Percentiles rank a stretch among this genome's conserved stretches.
These are phyloP conservation scores for Protomyces arabidopsidicola DNA, from an alignment of 1,139 yeast species.

Conservation along the genomic window DNA sequence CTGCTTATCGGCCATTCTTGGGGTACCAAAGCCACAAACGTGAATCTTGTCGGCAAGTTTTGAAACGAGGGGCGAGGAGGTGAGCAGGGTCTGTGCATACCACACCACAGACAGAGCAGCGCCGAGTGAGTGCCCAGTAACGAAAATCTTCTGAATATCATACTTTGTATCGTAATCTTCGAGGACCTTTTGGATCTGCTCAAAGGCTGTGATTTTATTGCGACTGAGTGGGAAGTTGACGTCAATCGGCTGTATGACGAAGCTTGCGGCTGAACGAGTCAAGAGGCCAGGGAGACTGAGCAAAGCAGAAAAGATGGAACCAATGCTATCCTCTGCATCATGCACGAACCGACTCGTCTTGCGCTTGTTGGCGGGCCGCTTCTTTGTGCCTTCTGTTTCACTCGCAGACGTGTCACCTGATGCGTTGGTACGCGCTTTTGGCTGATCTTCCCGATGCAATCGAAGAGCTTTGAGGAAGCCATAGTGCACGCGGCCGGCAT, in stretches of 20 bases:
- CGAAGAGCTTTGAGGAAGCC: conserved; percentile 25
- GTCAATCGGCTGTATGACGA: conserved; percentile 14
- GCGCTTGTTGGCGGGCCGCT: conserved; percentile 1
- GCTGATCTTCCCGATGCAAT: conserved; percentile 10
- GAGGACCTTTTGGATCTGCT: conserved; percentile 7
- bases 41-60: conserved; percentile 1
- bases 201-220: conserved; percentile 23
- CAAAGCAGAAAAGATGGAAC: conserved; percentile 12
- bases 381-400: neutral
- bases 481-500: conserved; percentile 22
- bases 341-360: neutral
- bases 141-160: neutral
- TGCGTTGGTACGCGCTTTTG: neutral
- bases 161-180: neutral
- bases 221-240: conserved; percentile 12
- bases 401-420: neutral
- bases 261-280: neutral
- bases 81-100: conserved; percentile 19
- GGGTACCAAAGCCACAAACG: conserved; percentile 21
- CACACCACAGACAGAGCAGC: conserved; percentile 22
- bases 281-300: conserved; percentile 6
- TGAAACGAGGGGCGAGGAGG: neutral
- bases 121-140: conserved; percentile 24
- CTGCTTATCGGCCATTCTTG: conserved; percentile 11
- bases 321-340: conserved; percentile 11